These are phyloP conservation scores for Scedosporium dehoogii DNA, from an alignment of 2,329 filamentous ascomycete species.

Conservation along the genomic window DNA sequence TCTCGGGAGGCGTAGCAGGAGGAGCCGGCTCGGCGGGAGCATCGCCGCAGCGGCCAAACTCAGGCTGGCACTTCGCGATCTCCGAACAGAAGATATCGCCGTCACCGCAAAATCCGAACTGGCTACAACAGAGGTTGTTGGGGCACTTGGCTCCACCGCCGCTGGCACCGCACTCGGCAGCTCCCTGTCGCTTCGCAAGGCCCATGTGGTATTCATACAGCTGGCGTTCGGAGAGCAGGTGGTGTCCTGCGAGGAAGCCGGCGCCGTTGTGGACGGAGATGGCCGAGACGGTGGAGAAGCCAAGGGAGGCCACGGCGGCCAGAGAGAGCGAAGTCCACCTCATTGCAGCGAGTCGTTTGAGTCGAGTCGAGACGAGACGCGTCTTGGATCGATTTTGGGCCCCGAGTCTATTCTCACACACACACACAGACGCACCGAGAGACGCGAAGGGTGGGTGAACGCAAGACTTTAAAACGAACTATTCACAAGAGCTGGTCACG, in stretches of 20 bases:
- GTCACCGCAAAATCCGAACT: conserved; percentile 14
- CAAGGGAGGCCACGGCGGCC: conserved; percentile 6
- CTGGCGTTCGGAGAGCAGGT: conserved; percentile 3
- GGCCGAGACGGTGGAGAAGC: background rate
- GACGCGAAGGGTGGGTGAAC: background rate
- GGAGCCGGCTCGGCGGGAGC: background rate
- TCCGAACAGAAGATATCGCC: conserved; percentile 6
- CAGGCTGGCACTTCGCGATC: conserved; percentile 21
- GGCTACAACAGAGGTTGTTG: conserved; percentile 13
- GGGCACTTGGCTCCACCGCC: conserved; percentile 8
- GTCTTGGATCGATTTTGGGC: background rate
- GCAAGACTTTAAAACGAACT: background rate
- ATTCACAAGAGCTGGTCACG: too few relatives aligned
- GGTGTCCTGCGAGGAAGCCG: background rate
- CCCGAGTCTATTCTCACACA: background rate
- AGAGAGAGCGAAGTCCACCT: conserved; percentile 3
- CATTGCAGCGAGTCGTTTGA: background rate
- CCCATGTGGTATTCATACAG: background rate
- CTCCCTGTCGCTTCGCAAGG: conserved; percentile 1
- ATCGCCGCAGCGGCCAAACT: conserved; percentile 17
- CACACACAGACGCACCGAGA: background rate
- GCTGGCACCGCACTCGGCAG: background rate
- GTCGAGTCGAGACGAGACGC: background rate
- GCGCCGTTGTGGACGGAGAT: conserved; percentile 2
- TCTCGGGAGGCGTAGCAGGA: background rate